Evolutionary conservation across 2,329 filamentous ascomycete species (phyloP), one percentile per base, ranked within the genome.

Genomic region (Xylariaceae sp.): DNA sequence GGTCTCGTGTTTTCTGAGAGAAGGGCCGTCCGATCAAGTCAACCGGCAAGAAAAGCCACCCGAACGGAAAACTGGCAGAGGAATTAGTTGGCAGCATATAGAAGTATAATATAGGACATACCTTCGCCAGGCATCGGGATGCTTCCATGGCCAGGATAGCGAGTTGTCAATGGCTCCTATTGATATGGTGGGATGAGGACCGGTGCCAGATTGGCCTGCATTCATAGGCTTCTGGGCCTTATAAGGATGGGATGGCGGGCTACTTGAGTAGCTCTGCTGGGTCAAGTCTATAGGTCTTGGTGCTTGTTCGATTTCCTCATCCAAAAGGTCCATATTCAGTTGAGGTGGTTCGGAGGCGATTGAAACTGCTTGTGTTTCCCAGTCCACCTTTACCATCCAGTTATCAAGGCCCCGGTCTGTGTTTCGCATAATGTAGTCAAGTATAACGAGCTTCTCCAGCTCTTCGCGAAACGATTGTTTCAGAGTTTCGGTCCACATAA

Each of bases 351-450:
- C 90, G 1, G 90, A 90, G 14, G 87, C 85, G 57, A 99, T 89
- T 7, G 87, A 89, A 11, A 94, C 92, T 61, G 87, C 81, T 62
- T 94, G 83, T 2, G 81, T 84, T 59, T 90, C 81, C 78, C 85
- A 89, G 68, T 99, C 91, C 31, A 99, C 89, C 68, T 90, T 94
- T 65, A 99, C 90, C 94, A 99, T 99, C 94, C 94, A 99, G 62
- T 99, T 99, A 67, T 99, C 94, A 49, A 96, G 75, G 1, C 94
- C 94, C 70, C 94, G 82, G 67, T 99, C 94, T 1, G 94, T 99
- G 65, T 99, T 99, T 50, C 94, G 83, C 94, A 99, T 99, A 56
- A 99, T 95, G 67, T 99, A 99, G 70, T 99, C 94, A 57, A 99
- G 71, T 62, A 99, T 95, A 18, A 99, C 95, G 7, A 99, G 76